These are phyloP conservation scores for Entonaema liquescens DNA, from an alignment of 495 filamentous ascomycete genomes.

Conservation along the genomic window DNA sequence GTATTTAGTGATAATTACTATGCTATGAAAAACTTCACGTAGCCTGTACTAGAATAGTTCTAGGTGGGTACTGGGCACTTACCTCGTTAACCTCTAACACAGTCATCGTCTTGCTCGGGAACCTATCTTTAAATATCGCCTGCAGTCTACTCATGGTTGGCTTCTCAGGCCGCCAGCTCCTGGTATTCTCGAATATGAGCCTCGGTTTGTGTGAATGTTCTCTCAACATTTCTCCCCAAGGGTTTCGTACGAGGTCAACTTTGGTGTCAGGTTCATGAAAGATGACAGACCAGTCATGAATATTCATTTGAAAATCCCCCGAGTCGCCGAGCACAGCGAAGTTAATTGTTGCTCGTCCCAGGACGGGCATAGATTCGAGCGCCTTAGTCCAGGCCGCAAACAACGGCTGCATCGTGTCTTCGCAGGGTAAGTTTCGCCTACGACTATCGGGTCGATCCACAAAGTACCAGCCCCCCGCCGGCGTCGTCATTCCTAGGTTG, in stretches of 20 bases:
- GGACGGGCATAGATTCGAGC: slow-evolving; percentile 1
- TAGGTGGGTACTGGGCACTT: not conserved
- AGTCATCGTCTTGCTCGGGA: not conserved
- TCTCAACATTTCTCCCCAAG: not conserved
- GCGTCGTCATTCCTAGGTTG: not conserved
- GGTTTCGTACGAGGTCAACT: not conserved
- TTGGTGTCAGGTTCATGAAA: not conserved
- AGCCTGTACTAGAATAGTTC: too few relatives aligned
- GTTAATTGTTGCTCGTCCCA: not conserved
- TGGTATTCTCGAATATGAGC: not conserved
- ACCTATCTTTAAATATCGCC: not conserved
- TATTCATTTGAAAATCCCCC: not conserved
- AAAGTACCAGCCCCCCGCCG: not conserved
- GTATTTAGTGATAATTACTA: not conserved
- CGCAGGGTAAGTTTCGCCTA: not conserved
- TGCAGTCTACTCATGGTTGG: not conserved
- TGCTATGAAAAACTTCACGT: not conserved
- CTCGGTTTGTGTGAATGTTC: not conserved
- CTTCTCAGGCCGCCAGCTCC: not conserved
- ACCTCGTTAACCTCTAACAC: not conserved
- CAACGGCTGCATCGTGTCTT: slow-evolving; percentile 10
- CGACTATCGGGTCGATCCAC: not conserved
- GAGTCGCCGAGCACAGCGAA: not conserved
- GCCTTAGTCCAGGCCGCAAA: slow-evolving; percentile 11
- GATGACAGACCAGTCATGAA: not conserved